Evolutionary conservation across 371 early-diverging fungal species (phyloP), one percentile per base, ranked within the genome.

Genomic region (Mortierella sp.): DNA sequence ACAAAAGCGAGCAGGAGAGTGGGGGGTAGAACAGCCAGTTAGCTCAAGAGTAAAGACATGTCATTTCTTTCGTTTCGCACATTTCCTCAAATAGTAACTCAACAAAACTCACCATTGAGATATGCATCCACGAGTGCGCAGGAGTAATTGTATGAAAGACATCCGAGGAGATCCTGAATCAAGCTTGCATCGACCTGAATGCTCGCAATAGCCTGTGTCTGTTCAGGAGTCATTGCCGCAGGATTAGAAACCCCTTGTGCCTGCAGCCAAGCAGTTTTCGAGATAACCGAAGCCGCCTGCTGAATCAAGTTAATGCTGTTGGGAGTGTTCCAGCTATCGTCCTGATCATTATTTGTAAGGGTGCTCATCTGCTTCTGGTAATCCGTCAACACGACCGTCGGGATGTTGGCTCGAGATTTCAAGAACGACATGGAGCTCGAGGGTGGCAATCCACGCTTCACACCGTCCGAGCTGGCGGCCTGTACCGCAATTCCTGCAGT

Each of bases 401-500:
- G 88, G 29, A 95, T 90, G 22, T 79, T 81, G 47, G 87, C 86
- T 22, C 87, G 90, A 64, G 92, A 86, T 52, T 87, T 77, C 71
- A 94, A 78, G 74, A 95, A 96, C 24, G 93, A 87, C 94, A 93
- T 93, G 2, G 92, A 89, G 64, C 93, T 92, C 22, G 93, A 92
- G 7, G 96, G 96, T 5, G 96, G 96, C 19, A 96, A 71, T 63
- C 90, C 85, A 2, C 87, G 77, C 26, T 92, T 88, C 1, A 85
- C 73, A 2, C 86, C 91, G 75, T 91, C 90, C 3, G 66, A 55
- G 48, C 84, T 80, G 22, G 92, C 92, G 13, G 79, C 67, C 26
- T 86, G 80, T 1, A 92, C 73, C 3, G 73, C 39, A 41, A 74
- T 66, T 22, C 63, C 39, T 24, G 68, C 11, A 1, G 7, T 48